phyloP scores from a whole-genome alignment of 768 basidiomycete species.

The Leccinum arenicola region DNA sequence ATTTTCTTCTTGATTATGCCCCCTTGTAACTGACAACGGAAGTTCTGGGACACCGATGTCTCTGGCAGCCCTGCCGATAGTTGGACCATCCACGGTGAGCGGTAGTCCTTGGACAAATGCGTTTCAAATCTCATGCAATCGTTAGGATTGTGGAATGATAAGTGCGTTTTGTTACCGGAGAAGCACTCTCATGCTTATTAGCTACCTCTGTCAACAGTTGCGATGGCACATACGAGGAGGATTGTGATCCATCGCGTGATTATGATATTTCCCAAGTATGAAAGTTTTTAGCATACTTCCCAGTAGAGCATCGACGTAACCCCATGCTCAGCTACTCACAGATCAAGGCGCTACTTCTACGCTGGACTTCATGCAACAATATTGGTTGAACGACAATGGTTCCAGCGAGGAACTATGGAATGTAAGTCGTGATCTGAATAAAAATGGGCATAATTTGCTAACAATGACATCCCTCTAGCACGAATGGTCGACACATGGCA shows the following conservation, averaged over 20 bases:
- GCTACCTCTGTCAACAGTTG: constrained; percentile 41
- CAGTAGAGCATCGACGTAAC: neutral
- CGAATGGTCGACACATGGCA: constrained; percentile 72
- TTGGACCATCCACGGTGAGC: constrained; percentile 73
- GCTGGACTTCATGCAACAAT: constrained; percentile 56
- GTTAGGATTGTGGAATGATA: constrained; percentile 64
- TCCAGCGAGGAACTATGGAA: constrained; percentile 67
- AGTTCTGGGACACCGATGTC: constrained; percentile 75
- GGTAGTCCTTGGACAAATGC: neutral
- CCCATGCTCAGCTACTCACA: constrained; percentile 45
- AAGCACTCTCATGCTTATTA: neutral
- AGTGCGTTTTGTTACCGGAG: constrained; percentile 35
- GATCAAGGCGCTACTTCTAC: constrained; percentile 58
- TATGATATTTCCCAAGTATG: constrained; percentile 45
- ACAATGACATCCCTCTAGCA: constrained; percentile 42
- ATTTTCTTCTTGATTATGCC: neutral
- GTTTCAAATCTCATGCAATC: constrained; percentile 4
- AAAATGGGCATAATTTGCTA: neutral
- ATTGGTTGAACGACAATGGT: constrained; percentile 62
- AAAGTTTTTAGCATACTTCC: neutral
- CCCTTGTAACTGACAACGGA: constrained; percentile 6
- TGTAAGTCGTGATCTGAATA: constrained; percentile 34
- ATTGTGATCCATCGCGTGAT: constrained; percentile 41
- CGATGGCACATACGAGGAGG: constrained; percentile 39
- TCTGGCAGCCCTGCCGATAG: constrained; percentile 59